Conservation (phyloP, 495 filamentous ascomycete genomes). For the Daldinia concentrica region DNA sequence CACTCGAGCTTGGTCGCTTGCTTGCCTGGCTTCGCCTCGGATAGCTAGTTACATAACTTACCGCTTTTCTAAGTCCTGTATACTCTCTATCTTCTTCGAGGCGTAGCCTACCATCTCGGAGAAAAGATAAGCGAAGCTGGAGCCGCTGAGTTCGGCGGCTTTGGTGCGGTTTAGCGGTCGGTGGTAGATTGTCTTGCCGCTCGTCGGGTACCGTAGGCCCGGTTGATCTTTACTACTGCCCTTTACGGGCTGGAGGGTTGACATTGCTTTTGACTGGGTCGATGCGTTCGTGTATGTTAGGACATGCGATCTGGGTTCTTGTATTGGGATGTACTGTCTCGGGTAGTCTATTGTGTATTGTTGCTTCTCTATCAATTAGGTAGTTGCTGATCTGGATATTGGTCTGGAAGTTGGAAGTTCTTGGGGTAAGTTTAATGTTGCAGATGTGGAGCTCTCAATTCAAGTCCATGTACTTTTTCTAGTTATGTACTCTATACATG, state of each 20-base stretch:
- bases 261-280: constrained; percentile 42
- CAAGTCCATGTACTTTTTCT: not conserved
- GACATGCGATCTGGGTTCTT: not conserved
- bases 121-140: constrained; percentile 95
- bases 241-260: constrained; percentile 52
- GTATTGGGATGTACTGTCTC: not conserved
- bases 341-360: not conserved
- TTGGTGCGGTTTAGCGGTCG: constrained; percentile 89
- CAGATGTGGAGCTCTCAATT: constrained; percentile 1
- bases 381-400: not conserved
- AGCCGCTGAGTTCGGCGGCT: constrained; percentile 85
- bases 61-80: constrained; percentile 93
- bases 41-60: constrained; percentile 48
- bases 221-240: constrained; percentile 53
- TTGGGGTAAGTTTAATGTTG: not conserved
- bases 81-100: constrained; percentile 86
- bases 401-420: constrained; percentile 4
- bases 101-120: constrained; percentile 97
- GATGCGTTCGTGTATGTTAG: not conserved
- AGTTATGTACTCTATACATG: not conserved
- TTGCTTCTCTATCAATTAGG: not conserved
- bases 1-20: not conserved
- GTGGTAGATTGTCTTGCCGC: constrained; percentile 98
- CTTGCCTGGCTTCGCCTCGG: not conserved
- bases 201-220: constrained; percentile 92